Base-by-base conservation (phyloP, 176 grass and related monocot genomes). In the Carex myosuroides region DNA sequence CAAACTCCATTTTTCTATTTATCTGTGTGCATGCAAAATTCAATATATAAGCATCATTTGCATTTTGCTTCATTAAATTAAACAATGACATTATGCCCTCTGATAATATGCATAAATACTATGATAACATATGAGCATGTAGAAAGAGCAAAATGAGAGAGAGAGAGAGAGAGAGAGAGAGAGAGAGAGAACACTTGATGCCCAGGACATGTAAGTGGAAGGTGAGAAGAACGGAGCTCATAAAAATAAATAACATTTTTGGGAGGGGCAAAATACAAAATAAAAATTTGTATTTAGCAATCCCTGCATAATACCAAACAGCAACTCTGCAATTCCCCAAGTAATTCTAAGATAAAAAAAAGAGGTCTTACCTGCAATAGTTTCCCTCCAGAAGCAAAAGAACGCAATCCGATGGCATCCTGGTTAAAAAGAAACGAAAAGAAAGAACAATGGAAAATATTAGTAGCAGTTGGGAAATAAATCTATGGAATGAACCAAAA, bases 361-460 rank as follows among this genome's bases (percentile, higher is more conserved):
- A 57, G 35, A 77, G 24, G 54, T 67, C 42, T 58, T 84, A 98
- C 96, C 93, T 98, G 95, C 76, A 98, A 86, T 60, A 98, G 86
- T 93, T 93, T 98, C 29, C 96, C 96, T 65, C 91, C 91, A 85
- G 93, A 88, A 85, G 92, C 86, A 68, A 98, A 98, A 86, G 96
- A 98, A 18, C 91, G 91, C 80, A 98, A 85, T 42, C 93, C 93
- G 29, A 98, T 86, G 6, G 87, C 93, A 90, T 95, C 96, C 96
- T 95, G 77, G 84, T 87, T 88, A 58, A 22, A 69, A 50, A 16
- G 52, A 90, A 69, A 30, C 63, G 41, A 8, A 57, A 18, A 4
- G 3, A 33, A 84, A 62, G 64, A 57, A 56, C 71, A 80, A 89
- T 44, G 57, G 71, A n/a, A 33, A 32, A 18, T 62, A 79, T 86